These are phyloP conservation scores for Aspergillus brunneoviolaceus DNA, from an alignment of 2,329 filamentous ascomycete species.

Conservation along the genomic window DNA sequence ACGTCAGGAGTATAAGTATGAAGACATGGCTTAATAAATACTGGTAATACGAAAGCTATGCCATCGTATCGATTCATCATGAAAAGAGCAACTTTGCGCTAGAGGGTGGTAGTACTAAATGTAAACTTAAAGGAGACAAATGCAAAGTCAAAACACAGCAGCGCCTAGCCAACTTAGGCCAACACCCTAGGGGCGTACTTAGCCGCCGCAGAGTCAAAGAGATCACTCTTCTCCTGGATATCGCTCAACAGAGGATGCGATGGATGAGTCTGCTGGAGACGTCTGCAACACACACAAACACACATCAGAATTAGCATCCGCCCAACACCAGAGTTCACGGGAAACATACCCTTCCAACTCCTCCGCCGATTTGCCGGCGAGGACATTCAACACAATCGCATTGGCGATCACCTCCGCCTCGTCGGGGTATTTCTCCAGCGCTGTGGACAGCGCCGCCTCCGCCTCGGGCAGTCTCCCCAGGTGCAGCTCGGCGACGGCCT, in stretches of 20 bases:
- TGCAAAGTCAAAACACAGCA: neutral
- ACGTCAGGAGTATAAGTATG: neutral
- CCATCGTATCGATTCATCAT: slow-evolving; percentile 23
- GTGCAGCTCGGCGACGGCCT: slow-evolving; percentile 89
- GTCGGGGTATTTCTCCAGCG: slow-evolving; percentile 69
- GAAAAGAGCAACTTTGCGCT: slow-evolving; percentile 15
- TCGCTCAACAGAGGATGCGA: slow-evolving; percentile 72
- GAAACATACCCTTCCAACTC: slow-evolving; percentile 62
- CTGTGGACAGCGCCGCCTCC: slow-evolving; percentile 79
- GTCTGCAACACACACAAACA: slow-evolving; percentile 20
- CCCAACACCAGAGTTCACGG: too few relatives aligned
- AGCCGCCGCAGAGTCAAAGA: slow-evolving; percentile 80
- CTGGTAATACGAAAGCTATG: slow-evolving; percentile 17
- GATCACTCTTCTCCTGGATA: slow-evolving; percentile 76
- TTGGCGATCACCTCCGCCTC: slow-evolving; percentile 79
- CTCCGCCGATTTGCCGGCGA: slow-evolving; percentile 69
- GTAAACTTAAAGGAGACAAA: slow-evolving; percentile 4
- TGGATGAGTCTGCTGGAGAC: slow-evolving; percentile 55
- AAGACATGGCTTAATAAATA: slow-evolving; percentile 14
- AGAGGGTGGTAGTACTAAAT: slow-evolving; percentile 10
- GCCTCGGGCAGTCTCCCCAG: slow-evolving; percentile 86
- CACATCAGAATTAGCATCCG: too few relatives aligned
- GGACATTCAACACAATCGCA: slow-evolving; percentile 71
- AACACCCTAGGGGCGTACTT: slow-evolving; percentile 83
- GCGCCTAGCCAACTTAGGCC: slow-evolving; percentile 21